A percentile compares a stretch with the other conserved stretches of the same genome.
phyloP scores from a whole-genome alignment of 2,329 filamentous ascomycete genomes.

The Didymella keratinophila region DNA sequence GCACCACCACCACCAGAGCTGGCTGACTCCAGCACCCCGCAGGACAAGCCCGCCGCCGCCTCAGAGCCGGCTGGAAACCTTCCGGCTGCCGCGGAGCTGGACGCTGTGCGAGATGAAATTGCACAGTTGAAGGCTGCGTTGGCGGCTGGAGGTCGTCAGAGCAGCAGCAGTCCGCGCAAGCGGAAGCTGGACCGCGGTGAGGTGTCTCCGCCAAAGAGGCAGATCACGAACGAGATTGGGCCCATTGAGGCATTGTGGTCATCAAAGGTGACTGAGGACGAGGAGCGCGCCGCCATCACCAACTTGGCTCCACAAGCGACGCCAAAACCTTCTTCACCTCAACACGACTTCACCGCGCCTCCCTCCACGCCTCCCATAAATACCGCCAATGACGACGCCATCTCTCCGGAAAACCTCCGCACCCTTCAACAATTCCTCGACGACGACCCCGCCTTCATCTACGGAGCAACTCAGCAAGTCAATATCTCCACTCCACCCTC shows the following conservation, averaged over 20 bases:
- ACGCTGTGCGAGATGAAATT: slow-evolving; percentile 7
- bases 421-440: slow-evolving; percentile 1
- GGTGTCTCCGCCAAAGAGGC: slow-evolving; percentile 1
- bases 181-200: neutral
- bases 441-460: neutral
- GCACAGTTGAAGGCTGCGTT: slow-evolving; percentile 14
- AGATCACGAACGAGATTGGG: neutral
- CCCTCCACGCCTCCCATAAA: neutral
- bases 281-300: neutral
- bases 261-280: neutral
- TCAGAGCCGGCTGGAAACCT: neutral
- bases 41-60: neutral
- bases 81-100: neutral
- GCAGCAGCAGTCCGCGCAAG: slow-evolving; percentile 5
- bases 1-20: neutral
- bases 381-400: neutral
- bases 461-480: neutral
- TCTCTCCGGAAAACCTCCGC: slow-evolving; percentile 3
- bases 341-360: neutral
- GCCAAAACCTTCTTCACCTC: slow-evolving; percentile 3
- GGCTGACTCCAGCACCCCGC: neutral
- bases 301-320: neutral
- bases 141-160: neutral
- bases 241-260: slow-evolving; percentile 23
- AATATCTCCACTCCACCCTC: neutral